Base-by-base conservation (phyloP, 1,284 basidiomycete species). In the Irpex sp. region DNA sequence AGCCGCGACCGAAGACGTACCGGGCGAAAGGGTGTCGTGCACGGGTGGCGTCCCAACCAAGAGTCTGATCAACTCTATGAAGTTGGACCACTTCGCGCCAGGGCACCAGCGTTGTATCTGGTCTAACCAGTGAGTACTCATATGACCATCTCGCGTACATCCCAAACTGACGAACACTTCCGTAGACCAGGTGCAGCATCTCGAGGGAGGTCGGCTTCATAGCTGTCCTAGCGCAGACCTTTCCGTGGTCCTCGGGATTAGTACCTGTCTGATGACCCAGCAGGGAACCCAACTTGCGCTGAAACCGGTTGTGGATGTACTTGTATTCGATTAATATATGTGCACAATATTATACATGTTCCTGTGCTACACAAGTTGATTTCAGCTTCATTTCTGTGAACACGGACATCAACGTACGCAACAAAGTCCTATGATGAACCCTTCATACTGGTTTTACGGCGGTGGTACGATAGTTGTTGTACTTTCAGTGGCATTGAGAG, bases 221-320 rank as follows among this genome's bases (percentile, higher is more conserved):
- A 15, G 6, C 35, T 31, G 57, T 59, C 61, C 61, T 55, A 53
- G 61, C 57, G 57, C 61, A 50, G 61, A 59, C 61, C 61, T 62
- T 62, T 58, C 19, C 61, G 61, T 53, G 61, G 61, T 59, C 57
- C 57, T 55, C 51, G 56, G 61, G 61, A 58, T 62, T 3, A 62
- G 57, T 62, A 59, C 49, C 61, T 54, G 26, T 26, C 26, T 35
- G 54, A 6, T 4, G 31, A 7, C 31, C 37, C 46, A 46, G 46
- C 35, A 37, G 59, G 50, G 58, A 63, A 63, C 53, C 62, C 33
- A 60, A 58, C 62, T 9, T 50, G 62, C 58, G 62, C 58, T 54
- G 17, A 63, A 63, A 31, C n/a, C 49, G 49, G n/a, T 56, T 33
- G 19, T 47, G 43, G 11, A 17, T 17, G 13, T 47, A 17, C 13